A percentile compares a stretch with the other conserved stretches of the same genome.
Conservation (phyloP, 192 early-diverging fungal species). For the Funneliformis mosseae region DNA sequence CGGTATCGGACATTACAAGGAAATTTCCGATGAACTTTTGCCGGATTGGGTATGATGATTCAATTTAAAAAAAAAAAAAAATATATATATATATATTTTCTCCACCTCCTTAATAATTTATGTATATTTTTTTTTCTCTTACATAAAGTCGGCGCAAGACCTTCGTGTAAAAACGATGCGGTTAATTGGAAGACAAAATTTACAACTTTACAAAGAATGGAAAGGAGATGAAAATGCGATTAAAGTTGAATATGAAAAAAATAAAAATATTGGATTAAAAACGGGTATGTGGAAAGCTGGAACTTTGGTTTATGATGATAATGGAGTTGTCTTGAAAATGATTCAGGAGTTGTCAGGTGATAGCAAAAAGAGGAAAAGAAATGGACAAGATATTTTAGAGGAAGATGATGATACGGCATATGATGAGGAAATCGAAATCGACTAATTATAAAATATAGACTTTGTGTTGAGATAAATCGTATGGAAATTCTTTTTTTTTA, state of each 20-base stretch:
- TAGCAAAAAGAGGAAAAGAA: slow-evolving; percentile 1
- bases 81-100: no score
- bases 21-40: slow-evolving; percentile 76
- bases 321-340: slow-evolving; percentile 63
- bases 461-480: not conserved
- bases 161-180: slow-evolving; percentile 83
- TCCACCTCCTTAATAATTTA: not conserved
- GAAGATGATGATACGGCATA: not conserved
- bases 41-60: slow-evolving; percentile 68
- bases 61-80: not conserved
- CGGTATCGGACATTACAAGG: slow-evolving; percentile 88
- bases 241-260: slow-evolving; percentile 71
- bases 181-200: slow-evolving; percentile 83
- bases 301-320: slow-evolving; percentile 81
- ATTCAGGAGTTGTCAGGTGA: slow-evolving; percentile 35
- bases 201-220: slow-evolving; percentile 87
- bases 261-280: slow-evolving; percentile 79
- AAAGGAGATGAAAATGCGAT: slow-evolving; percentile 73
- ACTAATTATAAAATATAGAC: not conserved
- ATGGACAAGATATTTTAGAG: not conserved
- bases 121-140: not conserved
- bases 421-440: not conserved
- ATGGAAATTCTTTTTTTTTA: no score
- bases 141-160: slow-evolving; percentile 66
- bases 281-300: slow-evolving; percentile 80